Conservation (phyloP, 345 rosid genomes). For the Nephelium lappaceum region DNA sequence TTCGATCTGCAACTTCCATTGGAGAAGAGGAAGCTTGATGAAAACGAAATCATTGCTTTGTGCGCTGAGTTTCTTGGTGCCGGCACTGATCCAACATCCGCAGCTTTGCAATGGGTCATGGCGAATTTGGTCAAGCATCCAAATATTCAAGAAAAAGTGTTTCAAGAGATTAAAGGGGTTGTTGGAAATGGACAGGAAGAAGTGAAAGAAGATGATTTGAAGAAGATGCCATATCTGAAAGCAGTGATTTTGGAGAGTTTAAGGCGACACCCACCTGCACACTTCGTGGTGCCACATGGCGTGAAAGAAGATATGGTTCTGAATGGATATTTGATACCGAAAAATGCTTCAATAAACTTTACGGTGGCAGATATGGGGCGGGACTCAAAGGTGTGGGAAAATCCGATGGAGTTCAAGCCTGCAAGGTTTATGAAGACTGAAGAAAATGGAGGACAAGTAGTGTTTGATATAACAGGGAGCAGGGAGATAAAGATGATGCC, state of each 20-base stretch:
- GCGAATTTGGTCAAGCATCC: constrained; percentile 14
- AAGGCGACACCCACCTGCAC: constrained; percentile 14
- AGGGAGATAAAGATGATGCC: constrained; percentile 25
- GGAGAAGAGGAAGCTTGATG: constrained; percentile 17
- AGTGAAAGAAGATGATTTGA: constrained; percentile 4
- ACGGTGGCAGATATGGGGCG: constrained; percentile 6
- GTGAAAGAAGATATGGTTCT: background rate
- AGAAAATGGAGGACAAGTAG: background rate
- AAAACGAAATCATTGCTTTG: constrained; percentile 6
- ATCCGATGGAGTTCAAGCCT: constrained; percentile 14
- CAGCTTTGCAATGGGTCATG: constrained; percentile 15
- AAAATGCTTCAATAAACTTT: background rate
- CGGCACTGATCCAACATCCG: constrained; percentile 8
- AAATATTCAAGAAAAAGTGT: background rate
- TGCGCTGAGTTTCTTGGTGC: constrained; percentile 1
- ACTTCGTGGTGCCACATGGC: background rate
- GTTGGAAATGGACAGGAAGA: background rate
- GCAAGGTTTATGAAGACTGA: constrained; percentile 1
- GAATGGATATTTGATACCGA: background rate
- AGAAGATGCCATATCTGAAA: constrained; percentile 14
- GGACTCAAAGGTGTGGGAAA: constrained; percentile 15
- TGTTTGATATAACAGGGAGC: constrained; percentile 6
- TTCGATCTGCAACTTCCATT: constrained; percentile 19
- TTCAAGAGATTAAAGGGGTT: constrained; percentile 8
- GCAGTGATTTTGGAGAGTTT: constrained; percentile 13